Percentiles rank a stretch among this genome's conserved stretches.
phyloP scores from a whole-genome alignment of 2,329 filamentous ascomycete genomes.

The Calycina herbarum region DNA sequence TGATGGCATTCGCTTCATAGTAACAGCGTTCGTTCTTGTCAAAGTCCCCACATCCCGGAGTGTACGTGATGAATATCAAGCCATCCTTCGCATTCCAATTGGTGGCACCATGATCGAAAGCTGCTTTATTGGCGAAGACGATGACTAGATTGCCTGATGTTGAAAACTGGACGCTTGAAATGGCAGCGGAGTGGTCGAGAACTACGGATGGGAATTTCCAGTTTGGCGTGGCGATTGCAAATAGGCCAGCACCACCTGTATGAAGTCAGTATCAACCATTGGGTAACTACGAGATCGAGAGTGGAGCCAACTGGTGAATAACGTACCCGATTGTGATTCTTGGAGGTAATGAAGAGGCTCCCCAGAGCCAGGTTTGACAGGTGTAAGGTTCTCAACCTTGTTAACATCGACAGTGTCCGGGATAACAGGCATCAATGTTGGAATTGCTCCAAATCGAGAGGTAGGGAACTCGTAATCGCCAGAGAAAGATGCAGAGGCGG shows the following conservation, averaged over 20 bases:
- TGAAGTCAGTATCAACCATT: neutral
- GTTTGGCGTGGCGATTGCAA: neutral
- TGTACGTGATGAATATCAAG: constrained; percentile 33
- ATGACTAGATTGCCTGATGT: constrained; percentile 2
- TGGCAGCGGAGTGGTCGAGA: constrained; percentile 34
- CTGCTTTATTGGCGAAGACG: neutral
- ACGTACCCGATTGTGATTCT: neutral
- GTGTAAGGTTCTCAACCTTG: constrained; percentile 4
- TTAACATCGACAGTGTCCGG: neutral
- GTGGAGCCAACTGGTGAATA: neutral
- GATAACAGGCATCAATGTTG: constrained; percentile 1
- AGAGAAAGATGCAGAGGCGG: neutral
- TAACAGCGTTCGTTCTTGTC: constrained; percentile 36
- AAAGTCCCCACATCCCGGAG: constrained; percentile 32
- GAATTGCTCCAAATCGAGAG: neutral
- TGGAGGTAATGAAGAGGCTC: constrained; percentile 1
- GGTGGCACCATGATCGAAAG: neutral
- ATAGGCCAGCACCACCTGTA: neutral
- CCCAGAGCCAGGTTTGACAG: neutral
- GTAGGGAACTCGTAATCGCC: neutral
- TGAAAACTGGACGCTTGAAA: constrained; percentile 11
- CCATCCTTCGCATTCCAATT: constrained; percentile 6
- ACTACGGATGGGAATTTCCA: constrained; percentile 33
- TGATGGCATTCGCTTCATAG: constrained; percentile 31
- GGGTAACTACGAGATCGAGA: neutral